These are phyloP conservation scores for Pseudopediastrum boryanum DNA, from an alignment of 139 green algal species.

Conservation along the genomic window DNA sequence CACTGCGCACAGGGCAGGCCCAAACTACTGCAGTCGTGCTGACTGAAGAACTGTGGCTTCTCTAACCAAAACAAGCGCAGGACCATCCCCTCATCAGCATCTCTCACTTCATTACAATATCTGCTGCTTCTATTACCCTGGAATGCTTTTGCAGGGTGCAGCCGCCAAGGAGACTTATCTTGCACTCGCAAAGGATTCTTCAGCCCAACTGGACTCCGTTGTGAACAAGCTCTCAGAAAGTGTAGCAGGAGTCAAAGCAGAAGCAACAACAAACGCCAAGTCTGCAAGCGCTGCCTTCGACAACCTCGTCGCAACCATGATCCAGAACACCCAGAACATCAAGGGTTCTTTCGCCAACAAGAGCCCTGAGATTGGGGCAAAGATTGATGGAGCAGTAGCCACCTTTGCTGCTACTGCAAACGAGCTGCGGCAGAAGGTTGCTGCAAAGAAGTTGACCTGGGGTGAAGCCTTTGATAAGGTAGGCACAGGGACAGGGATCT, in stretches of 20 bases:
- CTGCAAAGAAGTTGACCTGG: not conserved
- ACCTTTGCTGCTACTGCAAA: constrained; percentile 31
- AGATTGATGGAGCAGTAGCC: constrained; percentile 16
- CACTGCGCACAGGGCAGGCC: too few species aligned
- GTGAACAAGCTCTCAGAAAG: not conserved
- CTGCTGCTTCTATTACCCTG: too few species aligned
- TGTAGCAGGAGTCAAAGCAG: not conserved
- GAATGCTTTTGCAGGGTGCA: too few species aligned
- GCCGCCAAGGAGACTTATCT: constrained; percentile 18
- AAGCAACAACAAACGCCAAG: constrained; percentile 16
- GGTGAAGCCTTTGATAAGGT: constrained; percentile 1
- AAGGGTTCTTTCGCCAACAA: constrained; percentile 2
- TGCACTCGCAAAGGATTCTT: constrained; percentile 4
- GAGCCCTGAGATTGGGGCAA: not conserved
- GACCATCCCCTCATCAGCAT: too few species aligned
- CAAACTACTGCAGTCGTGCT: too few species aligned
- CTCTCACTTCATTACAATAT: too few species aligned
- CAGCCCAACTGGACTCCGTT: constrained; percentile 15
- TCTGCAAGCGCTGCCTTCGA: constrained; percentile 17
- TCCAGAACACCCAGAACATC: constrained; percentile 2
- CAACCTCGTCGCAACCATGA: constrained; percentile 5
- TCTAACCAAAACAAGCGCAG: too few species aligned
- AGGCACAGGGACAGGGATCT: not conserved
- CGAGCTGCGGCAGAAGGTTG: constrained; percentile 11
- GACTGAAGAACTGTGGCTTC: too few species aligned